phyloP scores from a whole-genome alignment of 345 rosid genomes.

The Moricandia arvensis region DNA sequence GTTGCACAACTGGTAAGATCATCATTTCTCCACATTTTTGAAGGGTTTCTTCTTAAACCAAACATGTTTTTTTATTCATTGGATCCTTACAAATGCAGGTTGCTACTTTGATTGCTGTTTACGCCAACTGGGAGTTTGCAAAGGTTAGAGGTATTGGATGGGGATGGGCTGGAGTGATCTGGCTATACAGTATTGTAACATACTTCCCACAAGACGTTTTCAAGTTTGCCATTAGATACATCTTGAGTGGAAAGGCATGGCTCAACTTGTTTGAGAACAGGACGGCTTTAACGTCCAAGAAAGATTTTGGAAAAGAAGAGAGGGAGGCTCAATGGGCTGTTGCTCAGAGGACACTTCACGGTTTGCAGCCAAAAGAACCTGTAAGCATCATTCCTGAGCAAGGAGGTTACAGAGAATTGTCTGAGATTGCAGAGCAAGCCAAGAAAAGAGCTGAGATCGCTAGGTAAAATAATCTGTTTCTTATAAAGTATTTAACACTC shows the following conservation, averaged over 20 bases:
- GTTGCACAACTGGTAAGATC: background rate
- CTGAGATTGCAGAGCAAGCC: background rate
- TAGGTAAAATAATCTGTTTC: background rate
- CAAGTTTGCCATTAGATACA: background rate
- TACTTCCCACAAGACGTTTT: background rate
- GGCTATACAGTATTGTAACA: background rate
- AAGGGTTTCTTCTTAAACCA: background rate
- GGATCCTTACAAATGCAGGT: background rate
- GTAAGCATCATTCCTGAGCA: background rate
- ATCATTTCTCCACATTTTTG: background rate
- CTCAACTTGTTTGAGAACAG: background rate
- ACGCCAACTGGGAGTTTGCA: background rate
- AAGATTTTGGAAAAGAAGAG: background rate
- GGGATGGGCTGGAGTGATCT: background rate
- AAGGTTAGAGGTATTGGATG: background rate
- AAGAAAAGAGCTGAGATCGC: background rate
- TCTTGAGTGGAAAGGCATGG: background rate
- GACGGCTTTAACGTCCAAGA: background rate
- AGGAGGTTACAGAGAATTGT: background rate
- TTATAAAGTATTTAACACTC: background rate
- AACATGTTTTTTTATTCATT: background rate
- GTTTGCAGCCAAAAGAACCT: background rate
- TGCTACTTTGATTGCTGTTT: background rate
- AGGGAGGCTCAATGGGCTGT: background rate
- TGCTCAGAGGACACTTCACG: background rate